A percentile compares a stretch with the other conserved stretches of the same genome.
These are phyloP conservation scores for Lentinula boryana DNA, from an alignment of 768 basidiomycete species.

Conservation along the genomic window DNA sequence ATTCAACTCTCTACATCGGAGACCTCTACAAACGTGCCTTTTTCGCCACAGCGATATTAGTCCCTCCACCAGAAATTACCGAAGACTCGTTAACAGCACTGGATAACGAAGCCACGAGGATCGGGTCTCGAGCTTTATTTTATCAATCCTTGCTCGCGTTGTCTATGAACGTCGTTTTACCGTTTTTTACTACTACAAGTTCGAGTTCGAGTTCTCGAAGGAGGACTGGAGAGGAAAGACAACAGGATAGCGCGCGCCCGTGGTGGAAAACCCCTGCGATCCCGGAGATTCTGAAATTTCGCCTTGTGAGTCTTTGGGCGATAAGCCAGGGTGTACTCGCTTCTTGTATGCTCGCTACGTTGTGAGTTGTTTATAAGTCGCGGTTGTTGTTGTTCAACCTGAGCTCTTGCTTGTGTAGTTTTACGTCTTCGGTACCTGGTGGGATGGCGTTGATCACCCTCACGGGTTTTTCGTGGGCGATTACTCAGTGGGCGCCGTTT, in stretches of 20 bases:
- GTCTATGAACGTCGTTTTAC: slow-evolving; percentile 60
- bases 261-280: slow-evolving; percentile 21
- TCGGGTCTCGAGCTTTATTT: slow-evolving; percentile 82
- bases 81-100: slow-evolving; percentile 14
- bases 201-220: slow-evolving; percentile 1
- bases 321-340: slow-evolving; percentile 70
- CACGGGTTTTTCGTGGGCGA: slow-evolving; percentile 90
- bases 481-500: slow-evolving; percentile 91
- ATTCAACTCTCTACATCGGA: slow-evolving; percentile 81
- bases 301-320: slow-evolving; percentile 74
- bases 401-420: slow-evolving; percentile 31
- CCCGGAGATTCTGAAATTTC: slow-evolving; percentile 44
- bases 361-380: slow-evolving; percentile 44
- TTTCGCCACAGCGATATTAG: slow-evolving; percentile 13
- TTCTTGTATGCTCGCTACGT: slow-evolving; percentile 72
- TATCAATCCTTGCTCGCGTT: slow-evolving; percentile 70
- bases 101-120: slow-evolving; percentile 69
- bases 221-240: neutral
- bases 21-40: slow-evolving; percentile 69
- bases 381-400: slow-evolving; percentile 1
- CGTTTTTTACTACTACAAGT: slow-evolving; percentile 48
- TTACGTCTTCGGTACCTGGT: slow-evolving; percentile 62
- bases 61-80: neutral
- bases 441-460: slow-evolving; percentile 73
- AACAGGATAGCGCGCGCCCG: neutral